Evolutionary conservation across 768 basidiomycete species (phyloP), one percentile per base, ranked within the genome.

Genomic region (Suillus sp.): DNA sequence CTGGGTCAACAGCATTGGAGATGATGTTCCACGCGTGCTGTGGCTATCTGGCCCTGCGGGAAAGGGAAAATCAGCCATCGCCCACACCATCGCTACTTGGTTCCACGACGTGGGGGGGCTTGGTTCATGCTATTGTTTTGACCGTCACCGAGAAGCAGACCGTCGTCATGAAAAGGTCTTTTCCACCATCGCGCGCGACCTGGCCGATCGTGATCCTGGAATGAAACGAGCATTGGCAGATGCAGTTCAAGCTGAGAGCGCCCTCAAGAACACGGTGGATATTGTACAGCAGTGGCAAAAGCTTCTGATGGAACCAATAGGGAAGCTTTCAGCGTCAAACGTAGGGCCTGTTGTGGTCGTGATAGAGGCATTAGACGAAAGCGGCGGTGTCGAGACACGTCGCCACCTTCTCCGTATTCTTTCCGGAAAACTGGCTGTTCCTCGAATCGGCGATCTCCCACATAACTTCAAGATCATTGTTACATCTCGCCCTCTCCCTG

Each of bases 11-110:
- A 43, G 63, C 45, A 57, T 54, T 13, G 30, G 50, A n/a, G 55
- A 47, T 11, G 47, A 65, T 43, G 30, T 51, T 38, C 43, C 60
- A 14, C 61, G 62, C 3, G 57, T 70, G 57, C 66, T 60, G 42
- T 74, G 69, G 70, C 59, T 74, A n/a, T 64, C 59, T 51, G 74
- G 74, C 27, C 60, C 51, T 59, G 71, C 74, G 1, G 72, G 71
- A 16, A 61, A 51, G 18, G 72, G 72, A 5, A 74, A 74, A 62
- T 68, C 74, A 11, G 65, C 65, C n/a, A 61, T 61, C 14, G 60
- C 60, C n/a, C 60, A 61, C 48, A 61, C 60, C 0, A 61, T 61
- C 3, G 67, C 65, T 2, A 60, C 64, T 2, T 59, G 48, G 51
- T 62, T 67, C 38, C 62, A 45, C 14, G 25, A 70, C n/a, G 48